phyloP scores from a whole-genome alignment of 495 filamentous ascomycete species.

The Lophiotrema nucula region DNA sequence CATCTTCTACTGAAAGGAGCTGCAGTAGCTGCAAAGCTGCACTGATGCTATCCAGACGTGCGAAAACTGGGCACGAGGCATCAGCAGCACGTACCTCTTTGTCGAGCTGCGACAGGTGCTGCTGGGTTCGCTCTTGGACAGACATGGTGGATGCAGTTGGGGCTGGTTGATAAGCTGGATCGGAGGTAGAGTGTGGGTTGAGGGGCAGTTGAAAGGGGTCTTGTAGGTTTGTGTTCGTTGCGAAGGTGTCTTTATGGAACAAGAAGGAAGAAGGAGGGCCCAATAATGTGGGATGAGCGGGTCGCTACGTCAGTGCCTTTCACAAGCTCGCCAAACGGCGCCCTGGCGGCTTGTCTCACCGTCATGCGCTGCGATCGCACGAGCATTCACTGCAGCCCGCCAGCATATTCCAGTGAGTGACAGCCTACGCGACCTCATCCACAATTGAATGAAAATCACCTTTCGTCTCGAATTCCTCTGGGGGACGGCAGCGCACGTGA shows the following conservation, averaged over 20 bases:
- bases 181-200: background rate
- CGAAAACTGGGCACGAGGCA: no score
- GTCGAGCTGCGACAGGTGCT: constrained; percentile 86
- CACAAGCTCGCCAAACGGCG: constrained; percentile 22
- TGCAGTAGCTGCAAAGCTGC: no score
- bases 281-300: constrained; percentile 21
- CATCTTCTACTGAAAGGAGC: no score
- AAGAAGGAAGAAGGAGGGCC: constrained; percentile 1
- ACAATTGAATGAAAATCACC: no score
- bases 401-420: no score
- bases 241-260: constrained; percentile 15
- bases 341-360: background rate
- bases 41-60: no score
- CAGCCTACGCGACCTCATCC: no score
- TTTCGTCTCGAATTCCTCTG: no score
- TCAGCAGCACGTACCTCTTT: constrained; percentile 72
- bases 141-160: constrained; percentile 53
- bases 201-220: background rate
- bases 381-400: background rate
- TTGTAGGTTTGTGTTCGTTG: constrained; percentile 5
- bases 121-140: constrained; percentile 89
- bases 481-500: no score
- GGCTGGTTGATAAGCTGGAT: background rate
- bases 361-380: background rate
- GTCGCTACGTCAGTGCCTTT: constrained; percentile 32